These are phyloP conservation scores for Anthracocystis setariae DNA, from an alignment of 1,284 basidiomycete genomes.

Conservation along the genomic window DNA sequence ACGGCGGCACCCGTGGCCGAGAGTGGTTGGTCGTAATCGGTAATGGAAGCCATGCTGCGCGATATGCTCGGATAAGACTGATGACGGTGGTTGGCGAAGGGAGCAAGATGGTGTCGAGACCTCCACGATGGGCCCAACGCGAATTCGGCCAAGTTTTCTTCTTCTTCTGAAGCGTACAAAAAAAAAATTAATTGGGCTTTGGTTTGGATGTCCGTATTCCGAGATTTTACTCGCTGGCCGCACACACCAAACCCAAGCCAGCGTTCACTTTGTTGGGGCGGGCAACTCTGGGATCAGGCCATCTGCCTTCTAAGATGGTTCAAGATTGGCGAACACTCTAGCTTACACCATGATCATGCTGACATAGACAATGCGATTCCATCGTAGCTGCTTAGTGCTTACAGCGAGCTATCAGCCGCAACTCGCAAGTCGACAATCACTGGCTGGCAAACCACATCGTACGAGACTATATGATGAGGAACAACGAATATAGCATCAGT, in stretches of 20 bases:
- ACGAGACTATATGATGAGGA: constrained; percentile 14
- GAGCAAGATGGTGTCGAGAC: not conserved
- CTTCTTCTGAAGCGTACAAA: constrained; percentile 4
- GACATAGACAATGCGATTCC: no score
- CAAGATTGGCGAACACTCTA: no score
- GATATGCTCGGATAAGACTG: constrained; percentile 1
- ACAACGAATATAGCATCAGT: not conserved
- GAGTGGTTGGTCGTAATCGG: constrained; percentile 18
- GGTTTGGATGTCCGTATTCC: constrained; percentile 17
- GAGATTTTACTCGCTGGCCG: constrained; percentile 2
- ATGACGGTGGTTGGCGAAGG: constrained; percentile 1
- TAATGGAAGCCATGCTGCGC: constrained; percentile 21
- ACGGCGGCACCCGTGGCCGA: no score
- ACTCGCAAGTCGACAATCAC: constrained; percentile 36
- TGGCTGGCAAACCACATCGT: constrained; percentile 35
- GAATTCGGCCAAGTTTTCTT: constrained; percentile 23
- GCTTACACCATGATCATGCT: no score
- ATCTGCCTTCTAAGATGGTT: no score
- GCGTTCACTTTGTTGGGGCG: not conserved
- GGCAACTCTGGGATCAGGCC: no score
- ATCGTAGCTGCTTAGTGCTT: not conserved
- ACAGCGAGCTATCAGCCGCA: constrained; percentile 1
- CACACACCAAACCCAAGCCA: not conserved
- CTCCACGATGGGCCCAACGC: not conserved
- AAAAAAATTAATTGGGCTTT: not conserved